Percentiles rank a stretch among this genome's conserved stretches.
Conservation (phyloP, 106 monocot species). For the Dendrobium nobile region DNA sequence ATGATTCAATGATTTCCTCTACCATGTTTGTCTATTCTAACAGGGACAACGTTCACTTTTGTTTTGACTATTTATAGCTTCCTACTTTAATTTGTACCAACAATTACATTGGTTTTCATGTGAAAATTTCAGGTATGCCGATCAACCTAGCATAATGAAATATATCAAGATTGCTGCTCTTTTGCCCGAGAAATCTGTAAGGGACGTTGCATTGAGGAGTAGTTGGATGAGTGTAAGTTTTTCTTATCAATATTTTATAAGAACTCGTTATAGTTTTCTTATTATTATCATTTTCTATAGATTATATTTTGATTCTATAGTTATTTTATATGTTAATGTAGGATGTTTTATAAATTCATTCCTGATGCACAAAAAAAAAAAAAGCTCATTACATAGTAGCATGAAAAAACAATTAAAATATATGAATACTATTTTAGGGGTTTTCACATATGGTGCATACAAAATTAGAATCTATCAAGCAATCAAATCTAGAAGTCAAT, state of each 20-base stretch:
- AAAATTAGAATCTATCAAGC: not conserved
- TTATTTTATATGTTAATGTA: not conserved
- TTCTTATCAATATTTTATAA: not conserved
- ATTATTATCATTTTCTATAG: not conserved
- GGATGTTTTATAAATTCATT: not conserved
- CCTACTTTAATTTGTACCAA: not conserved
- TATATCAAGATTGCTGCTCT: slow-evolving; percentile 70
- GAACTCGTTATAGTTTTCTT: not conserved
- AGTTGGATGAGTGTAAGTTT: slow-evolving; percentile 70
- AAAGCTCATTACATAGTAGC: not conserved
- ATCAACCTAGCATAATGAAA: slow-evolving; percentile 47
- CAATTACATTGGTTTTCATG: not conserved
- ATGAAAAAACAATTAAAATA: not conserved
- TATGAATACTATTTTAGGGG: not conserved
- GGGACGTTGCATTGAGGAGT: slow-evolving; percentile 76
- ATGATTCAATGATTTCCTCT: not conserved
- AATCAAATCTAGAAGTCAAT: not conserved
- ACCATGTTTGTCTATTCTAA: not conserved
- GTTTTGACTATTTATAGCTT: not conserved
- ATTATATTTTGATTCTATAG: not conserved
- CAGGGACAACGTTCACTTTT: not conserved
- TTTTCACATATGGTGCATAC: not conserved
- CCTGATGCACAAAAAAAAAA: not conserved
- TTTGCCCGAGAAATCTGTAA: slow-evolving; percentile 52
- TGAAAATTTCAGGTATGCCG: slow-evolving; percentile 29